Base-by-base conservation (phyloP, 2,329 filamentous ascomycete species). In the Parascedosporium putredinis region DNA sequence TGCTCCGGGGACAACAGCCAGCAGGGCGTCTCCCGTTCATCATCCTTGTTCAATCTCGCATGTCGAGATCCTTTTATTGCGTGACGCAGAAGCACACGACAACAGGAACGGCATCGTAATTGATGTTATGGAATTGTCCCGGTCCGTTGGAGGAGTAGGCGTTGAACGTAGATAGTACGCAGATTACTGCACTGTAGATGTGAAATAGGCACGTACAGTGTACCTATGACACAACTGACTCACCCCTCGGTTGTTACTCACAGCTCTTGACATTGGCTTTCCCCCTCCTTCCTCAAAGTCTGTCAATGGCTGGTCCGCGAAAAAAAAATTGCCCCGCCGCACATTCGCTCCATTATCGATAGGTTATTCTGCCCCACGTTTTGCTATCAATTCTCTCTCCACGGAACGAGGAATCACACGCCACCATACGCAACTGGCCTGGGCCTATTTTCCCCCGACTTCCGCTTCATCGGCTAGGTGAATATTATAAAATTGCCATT, bases 281-380 rank as follows among this genome's bases (percentile, higher is more conserved):
- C 6, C 27, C 27, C 27, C 27, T 31, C 27, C 27, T 31, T 31
- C n/a, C 27, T 31, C 6, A 31, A 31, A 31, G 38, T 42, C 16
- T 16, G 16, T 20, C 12, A 22, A n/a, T n/a, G 12, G 38, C 20
- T 42, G 23, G 16, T 42, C 12, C 38, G 38, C 12, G 20, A 10
- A 40, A 42, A 40, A 42, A 42, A 23, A 20, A 42, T 20, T 20
- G 38, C 38, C 38, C 38, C 38, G 38, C 38, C 38, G 38, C 38
- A 42, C 38, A 42, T 20, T 22, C 38, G 23, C 18, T 36, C 20
- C 20, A 36, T 20, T 42, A 42, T 42, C 38, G 18, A 42, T 42
- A 42, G 27, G 38, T 42, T 20, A 42, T 42, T 22, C 38, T 42
- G 38, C 38, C 38, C 38, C 38, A 22, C 38, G 38, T 42, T 42